Conservation (phyloP, 208 protist genomes). For the Trypanosoma lewisi region DNA sequence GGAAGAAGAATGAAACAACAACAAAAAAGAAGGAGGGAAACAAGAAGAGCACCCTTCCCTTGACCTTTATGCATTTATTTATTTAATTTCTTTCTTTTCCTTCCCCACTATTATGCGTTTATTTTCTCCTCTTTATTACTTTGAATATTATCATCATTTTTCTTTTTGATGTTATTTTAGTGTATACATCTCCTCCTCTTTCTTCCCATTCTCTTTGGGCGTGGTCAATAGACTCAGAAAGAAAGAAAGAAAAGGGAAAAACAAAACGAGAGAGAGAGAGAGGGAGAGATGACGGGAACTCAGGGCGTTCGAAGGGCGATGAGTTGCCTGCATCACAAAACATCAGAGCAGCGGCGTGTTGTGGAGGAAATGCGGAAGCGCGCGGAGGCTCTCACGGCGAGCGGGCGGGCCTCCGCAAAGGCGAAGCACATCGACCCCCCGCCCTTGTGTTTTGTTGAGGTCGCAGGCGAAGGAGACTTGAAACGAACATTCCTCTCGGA, state of each 20-base stretch:
- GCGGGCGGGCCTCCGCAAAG: slow-evolving; percentile 21
- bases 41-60: too few relatives aligned
- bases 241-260: neutral
- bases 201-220: neutral
- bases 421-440: slow-evolving; percentile 25
- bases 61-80: too few relatives aligned
- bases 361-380: slow-evolving; percentile 54
- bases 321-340: slow-evolving; percentile 50
- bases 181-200: neutral
- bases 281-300: slow-evolving; percentile 8
- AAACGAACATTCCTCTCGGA: slow-evolving; percentile 50
- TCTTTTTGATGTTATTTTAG: neutral
- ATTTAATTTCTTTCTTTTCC: too few relatives aligned
- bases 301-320: slow-evolving; percentile 51
- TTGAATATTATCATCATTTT: neutral
- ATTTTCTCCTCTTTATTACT: too few relatives aligned
- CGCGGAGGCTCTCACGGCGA: slow-evolving; percentile 55
- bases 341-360: slow-evolving; percentile 46
- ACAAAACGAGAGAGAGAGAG: slow-evolving; percentile 2
- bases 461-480: slow-evolving; percentile 50
- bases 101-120: too few relatives aligned
- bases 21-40: slow-evolving; percentile 1
- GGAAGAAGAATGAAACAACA: neutral
- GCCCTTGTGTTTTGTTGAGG: slow-evolving; percentile 60
- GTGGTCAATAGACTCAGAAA: neutral